Evolutionary conservation across 176 grass and related monocot species (phyloP).

Genomic region (Poa annua): DNA sequence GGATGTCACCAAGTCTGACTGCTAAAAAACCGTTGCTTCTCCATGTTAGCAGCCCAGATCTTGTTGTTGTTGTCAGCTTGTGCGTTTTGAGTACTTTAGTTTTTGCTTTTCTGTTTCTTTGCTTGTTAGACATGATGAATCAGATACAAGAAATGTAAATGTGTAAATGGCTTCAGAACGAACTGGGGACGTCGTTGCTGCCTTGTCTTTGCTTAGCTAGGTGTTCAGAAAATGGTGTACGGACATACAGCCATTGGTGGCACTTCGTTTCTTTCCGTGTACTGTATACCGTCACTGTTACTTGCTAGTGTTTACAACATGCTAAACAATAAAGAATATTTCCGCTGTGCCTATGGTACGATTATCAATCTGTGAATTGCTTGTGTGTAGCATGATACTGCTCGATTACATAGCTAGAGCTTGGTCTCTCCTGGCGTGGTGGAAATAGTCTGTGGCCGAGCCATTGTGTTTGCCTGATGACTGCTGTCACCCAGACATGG

Average conservation of each 20-base stretch:
- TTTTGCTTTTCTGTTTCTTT: slow-evolving; percentile 21
- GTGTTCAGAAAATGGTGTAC: slow-evolving; percentile 26
- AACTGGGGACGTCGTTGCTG: background rate
- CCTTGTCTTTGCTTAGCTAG: slow-evolving; percentile 29
- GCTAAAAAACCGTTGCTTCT: slow-evolving; percentile 25
- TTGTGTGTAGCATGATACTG: background rate
- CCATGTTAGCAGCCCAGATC: background rate
- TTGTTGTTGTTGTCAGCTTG: background rate
- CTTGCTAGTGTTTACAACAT: background rate
- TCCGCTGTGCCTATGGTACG: background rate
- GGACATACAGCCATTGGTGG: background rate
- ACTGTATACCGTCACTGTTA: background rate
- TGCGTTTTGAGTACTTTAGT: background rate
- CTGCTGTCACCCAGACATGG: no score
- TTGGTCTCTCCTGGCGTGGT: background rate
- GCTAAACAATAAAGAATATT: background rate
- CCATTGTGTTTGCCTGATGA: background rate
- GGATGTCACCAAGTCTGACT: slow-evolving; percentile 21
- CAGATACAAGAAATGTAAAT: slow-evolving; percentile 34
- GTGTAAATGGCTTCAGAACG: slow-evolving; percentile 18
- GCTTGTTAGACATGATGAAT: slow-evolving; percentile 2
- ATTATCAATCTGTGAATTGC: background rate
- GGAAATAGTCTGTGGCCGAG: background rate
- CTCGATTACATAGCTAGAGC: background rate
- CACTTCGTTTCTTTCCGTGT: background rate